Evolutionary conservation across 495 filamentous ascomycete species (phyloP).

Genomic region (Bombardia bombarda): DNA sequence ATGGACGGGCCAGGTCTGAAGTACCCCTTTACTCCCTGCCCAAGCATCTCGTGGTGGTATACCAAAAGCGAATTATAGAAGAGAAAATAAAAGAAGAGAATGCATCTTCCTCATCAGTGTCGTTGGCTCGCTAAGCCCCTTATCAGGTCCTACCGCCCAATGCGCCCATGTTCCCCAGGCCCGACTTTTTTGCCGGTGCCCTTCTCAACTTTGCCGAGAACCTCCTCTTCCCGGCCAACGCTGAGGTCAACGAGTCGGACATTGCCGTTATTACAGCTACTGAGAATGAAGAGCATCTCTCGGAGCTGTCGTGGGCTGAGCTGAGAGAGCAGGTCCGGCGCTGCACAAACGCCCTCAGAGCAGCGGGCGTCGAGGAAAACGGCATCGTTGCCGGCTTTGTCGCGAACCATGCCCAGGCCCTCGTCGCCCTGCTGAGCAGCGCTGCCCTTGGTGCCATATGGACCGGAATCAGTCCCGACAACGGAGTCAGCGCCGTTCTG

Average conservation of each 20-base stretch:
- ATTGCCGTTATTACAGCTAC: constrained; percentile 69
- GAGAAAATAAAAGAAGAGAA: no score
- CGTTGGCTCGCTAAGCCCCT: constrained; percentile 7
- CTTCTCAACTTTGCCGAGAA: constrained; percentile 90
- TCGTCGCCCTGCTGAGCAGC: constrained; percentile 80
- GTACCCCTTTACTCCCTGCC: no score
- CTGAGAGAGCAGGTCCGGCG: constrained; percentile 67
- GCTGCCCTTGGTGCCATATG: constrained; percentile 79
- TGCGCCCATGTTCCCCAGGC: constrained; percentile 72
- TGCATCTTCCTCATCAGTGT: no score
- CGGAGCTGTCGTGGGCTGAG: constrained; percentile 67
- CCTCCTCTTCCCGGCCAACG: constrained; percentile 63
- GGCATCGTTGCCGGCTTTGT: constrained; percentile 75
- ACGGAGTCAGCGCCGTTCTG: constrained; percentile 61
- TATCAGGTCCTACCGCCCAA: constrained; percentile 58
- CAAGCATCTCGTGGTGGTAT: no score
- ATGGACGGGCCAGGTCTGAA: no score
- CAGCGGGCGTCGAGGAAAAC: constrained; percentile 57
- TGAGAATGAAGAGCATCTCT: constrained; percentile 53
- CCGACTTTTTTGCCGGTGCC: constrained; percentile 72
- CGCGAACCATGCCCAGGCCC: constrained; percentile 75
- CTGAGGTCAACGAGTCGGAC: constrained; percentile 41
- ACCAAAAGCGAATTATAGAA: no score
- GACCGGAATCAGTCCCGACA: constrained; percentile 83
- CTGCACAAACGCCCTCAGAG: constrained; percentile 63